Base-by-base conservation (phyloP, 2,329 filamentous ascomycete species). In the Ascochyta rabiei region DNA sequence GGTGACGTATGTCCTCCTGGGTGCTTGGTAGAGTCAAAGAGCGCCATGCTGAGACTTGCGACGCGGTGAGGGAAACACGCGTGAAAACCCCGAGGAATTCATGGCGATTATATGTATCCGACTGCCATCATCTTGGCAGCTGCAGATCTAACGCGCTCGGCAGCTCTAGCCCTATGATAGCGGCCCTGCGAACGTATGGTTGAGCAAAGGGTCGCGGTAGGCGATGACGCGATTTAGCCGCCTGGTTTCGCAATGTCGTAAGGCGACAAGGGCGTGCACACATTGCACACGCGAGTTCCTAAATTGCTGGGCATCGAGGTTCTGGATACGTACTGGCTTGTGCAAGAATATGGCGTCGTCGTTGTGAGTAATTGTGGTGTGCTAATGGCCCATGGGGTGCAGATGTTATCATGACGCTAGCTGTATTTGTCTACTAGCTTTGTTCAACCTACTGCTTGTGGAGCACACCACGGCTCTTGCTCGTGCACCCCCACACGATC, bases 21-120 rank as follows among this genome's bases (percentile, higher is more conserved):
- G 24, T 57, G 55, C 48, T 68, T 68, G 26, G 59, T 31, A 16
- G 45, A 57, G 44, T 68, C 62, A 49, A 58, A 61, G 24, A 61
- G 45, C 50, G 62, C 61, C 65, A 68, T 68, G 30, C 8, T 49
- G 42, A 40, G 39, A n/a, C 26, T 23, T 49, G 39, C 15, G 34
- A 53, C 38, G 46, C n/a, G 31, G 12, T 2, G 34, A 30, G 46
- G 26, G 19, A 45, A n/a, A 37, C 35, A 21, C 6, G 24, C 34
- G 23, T 42, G 19, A 16, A 34, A 31, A 39, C 16, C 18, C 23
- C 15, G 39, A 31, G 31, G 37, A 49, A 26, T 13, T 35, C 40
- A 56, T 51, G 26, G 42, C 53, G 60, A 54, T 57, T 59, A 59
- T 56, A 56, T 47, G 52, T 31, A 39, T 26, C 38, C 8, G 38